A percentile compares a stretch with the other conserved stretches of the same genome.
These are phyloP conservation scores for Chlorella vulgaris DNA, from an alignment of 139 green algal genomes.

Conservation along the genomic window DNA sequence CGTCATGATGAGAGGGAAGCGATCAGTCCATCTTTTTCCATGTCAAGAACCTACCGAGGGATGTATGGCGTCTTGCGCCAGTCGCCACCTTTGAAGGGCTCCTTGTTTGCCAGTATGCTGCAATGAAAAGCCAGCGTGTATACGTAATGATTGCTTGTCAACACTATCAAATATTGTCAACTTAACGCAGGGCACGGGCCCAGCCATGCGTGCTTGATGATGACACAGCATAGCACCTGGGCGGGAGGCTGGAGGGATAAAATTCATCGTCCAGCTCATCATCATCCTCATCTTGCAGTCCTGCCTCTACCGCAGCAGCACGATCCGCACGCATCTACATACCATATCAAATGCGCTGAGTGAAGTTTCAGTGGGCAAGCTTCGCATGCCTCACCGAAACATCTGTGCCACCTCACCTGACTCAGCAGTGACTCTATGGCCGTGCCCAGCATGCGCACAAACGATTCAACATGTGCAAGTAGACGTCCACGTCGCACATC, in stretches of 20 bases:
- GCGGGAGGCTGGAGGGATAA: conserved; percentile 8
- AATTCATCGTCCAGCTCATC: not conserved
- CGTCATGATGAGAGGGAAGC: not conserved
- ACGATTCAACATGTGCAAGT: conserved; percentile 27
- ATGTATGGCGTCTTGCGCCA: conserved; percentile 63
- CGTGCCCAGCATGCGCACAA: conserved; percentile 30
- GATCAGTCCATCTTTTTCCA: not conserved
- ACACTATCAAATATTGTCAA: no score
- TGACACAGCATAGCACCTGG: no score
- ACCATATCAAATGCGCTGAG: not conserved
- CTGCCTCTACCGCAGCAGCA: not conserved
- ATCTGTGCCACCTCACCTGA: not conserved
- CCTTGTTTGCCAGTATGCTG: conserved; percentile 56
- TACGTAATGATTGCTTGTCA: no score
- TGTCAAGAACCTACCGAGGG: conserved; percentile 29
- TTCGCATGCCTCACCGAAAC: not conserved
- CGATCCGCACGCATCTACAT: conserved; percentile 3
- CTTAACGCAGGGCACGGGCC: no score
- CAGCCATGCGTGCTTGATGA: no score
- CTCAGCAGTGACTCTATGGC: conserved; percentile 27
- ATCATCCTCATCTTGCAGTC: not conserved
- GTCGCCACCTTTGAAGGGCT: conserved; percentile 66
- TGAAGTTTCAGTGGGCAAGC: not conserved
- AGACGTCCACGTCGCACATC: conserved; percentile 41
- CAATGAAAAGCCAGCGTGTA: not conserved